Evolutionary conservation across 2,329 filamentous ascomycete species (phyloP), one percentile per base, ranked within the genome.

Genomic region (Arachnomyces sp.): DNA sequence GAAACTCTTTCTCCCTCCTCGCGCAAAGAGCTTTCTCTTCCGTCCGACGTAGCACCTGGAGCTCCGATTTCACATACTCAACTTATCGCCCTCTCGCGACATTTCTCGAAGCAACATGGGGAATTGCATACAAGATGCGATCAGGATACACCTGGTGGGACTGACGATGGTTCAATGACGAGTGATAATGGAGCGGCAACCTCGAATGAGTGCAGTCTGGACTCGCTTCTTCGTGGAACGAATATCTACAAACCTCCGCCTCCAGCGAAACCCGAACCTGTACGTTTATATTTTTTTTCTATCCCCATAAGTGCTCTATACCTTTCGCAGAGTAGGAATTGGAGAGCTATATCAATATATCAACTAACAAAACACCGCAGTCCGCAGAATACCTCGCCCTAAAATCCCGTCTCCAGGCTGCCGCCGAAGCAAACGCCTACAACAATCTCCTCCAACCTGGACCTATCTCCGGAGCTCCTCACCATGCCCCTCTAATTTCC

Each of bases 381-480:
- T 82, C 82, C 1, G 68, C 79, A 6, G 83, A 94, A 64, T 96
- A 90, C 67, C 84, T 86, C 60, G 82, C 81, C 5, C 71, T 94
- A 1, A 96, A 96, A 87, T 79, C 80, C 16, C 79, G 82, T 12
- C 77, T 98, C 14, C 85, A 87, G 47, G 78, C 75, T 44, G 81
- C 92, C 54, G 83, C 90, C 65, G 89, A 96, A 68, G 76, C 80
- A 49, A 78, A 82, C 45, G 74, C 78, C 38, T 98, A 96, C 68
- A 76, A 86, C 50, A 79, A 81, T 56, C 87, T 96, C 80, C 66
- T 82, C 37, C 79, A 81, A 46, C 77, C 81, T 2, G 63, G 67
- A 2, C 61, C 71, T 1, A 60, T 66, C 1, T 13, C 81, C 7
- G 15, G 36, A 15, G 36, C 17, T 18, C 28, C 36, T 14, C 34